Evolutionary conservation across 2,329 filamentous ascomycete species (phyloP).

Genomic region (Byssothecium circinans): DNA sequence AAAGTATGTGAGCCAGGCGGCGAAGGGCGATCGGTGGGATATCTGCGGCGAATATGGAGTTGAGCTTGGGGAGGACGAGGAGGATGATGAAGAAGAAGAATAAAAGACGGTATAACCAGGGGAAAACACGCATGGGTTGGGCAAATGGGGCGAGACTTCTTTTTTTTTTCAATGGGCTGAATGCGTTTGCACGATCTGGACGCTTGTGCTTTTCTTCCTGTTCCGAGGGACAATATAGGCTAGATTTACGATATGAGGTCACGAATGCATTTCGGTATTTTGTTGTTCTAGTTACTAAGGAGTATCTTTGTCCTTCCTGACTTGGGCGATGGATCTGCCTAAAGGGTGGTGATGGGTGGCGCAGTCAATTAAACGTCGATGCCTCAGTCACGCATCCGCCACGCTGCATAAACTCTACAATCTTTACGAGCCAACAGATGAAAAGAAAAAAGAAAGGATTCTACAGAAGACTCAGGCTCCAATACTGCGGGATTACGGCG

Average conservation of each 20-base stretch:
- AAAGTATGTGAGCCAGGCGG: constrained; percentile 86
- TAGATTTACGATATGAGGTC: background rate
- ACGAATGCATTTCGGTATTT: background rate
- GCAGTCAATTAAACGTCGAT: too few relatives aligned
- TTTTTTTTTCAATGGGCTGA: background rate
- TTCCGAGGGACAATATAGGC: background rate
- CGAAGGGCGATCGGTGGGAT: constrained; percentile 91
- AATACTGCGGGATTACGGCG: too few relatives aligned
- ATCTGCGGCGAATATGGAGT: constrained; percentile 78
- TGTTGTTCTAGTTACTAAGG: background rate
- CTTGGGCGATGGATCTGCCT: background rate
- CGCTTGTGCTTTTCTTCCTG: too few relatives aligned
- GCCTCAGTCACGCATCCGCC: too few relatives aligned
- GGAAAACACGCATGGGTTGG: background rate
- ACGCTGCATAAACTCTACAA: too few relatives aligned
- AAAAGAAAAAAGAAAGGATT: too few relatives aligned
- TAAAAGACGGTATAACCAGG: background rate
- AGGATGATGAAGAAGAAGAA: constrained; percentile 37
- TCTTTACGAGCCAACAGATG: too few relatives aligned
- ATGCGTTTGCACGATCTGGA: too few relatives aligned
- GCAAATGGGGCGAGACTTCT: too few relatives aligned
- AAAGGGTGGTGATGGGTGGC: too few relatives aligned
- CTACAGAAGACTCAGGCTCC: too few relatives aligned
- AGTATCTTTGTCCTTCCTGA: background rate
- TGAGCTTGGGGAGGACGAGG: constrained; percentile 56